A percentile compares a stretch with the other conserved stretches of the same genome.
Conservation (phyloP, 78 protist species). For the Emiliania huxleyi region DNA sequence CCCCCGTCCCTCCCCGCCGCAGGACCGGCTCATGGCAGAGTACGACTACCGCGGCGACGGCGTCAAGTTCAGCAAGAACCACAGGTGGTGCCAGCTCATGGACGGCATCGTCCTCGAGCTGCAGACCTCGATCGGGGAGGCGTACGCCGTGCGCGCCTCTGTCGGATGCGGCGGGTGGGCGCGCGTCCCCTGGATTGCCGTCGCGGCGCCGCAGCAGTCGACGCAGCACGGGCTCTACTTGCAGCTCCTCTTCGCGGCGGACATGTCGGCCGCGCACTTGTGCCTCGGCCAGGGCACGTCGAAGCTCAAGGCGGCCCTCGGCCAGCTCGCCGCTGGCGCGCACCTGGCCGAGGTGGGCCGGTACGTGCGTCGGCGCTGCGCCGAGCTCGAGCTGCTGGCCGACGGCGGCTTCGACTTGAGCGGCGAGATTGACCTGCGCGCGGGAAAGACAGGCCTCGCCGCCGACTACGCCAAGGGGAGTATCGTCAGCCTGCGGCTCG, state of each 20-base stretch:
- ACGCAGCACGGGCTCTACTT: background rate
- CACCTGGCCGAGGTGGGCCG: background rate
- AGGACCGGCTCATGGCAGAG: background rate
- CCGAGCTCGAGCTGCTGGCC: too few relatives aligned
- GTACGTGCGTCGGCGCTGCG: background rate
- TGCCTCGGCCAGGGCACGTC: constrained; percentile 25
- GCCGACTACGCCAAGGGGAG: background rate
- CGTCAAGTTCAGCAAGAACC: background rate
- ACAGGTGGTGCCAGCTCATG: background rate
- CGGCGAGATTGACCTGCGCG: background rate
- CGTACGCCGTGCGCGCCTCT: background rate
- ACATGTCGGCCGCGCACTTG: background rate
- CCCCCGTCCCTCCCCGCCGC: too few relatives aligned
- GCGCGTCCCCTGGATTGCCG: background rate
- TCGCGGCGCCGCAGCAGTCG: background rate
- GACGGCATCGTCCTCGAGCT: background rate
- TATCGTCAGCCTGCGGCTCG: background rate
- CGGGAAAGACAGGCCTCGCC: background rate
- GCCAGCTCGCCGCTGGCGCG: background rate
- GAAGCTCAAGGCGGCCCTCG: background rate
- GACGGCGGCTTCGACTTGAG: too few relatives aligned
- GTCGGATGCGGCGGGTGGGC: constrained; percentile 9
- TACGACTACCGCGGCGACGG: background rate
- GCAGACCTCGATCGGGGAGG: background rate
- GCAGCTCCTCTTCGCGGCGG: background rate